Evolutionary conservation across 192 early-diverging fungal genomes (phyloP).

Genomic region (Pilobolus umbonatus): DNA sequence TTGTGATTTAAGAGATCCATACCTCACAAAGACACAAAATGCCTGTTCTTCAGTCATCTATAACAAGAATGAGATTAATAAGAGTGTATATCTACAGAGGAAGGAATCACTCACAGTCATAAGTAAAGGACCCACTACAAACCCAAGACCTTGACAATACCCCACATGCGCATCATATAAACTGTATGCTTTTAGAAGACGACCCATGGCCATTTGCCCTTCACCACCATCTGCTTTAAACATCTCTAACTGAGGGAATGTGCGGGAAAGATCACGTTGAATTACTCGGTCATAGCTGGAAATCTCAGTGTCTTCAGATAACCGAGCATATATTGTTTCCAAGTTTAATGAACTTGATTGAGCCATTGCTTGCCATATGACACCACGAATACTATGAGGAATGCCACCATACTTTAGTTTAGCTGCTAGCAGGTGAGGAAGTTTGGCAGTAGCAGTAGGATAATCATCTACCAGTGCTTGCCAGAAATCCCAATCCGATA

Average conservation of each 20-base stretch:
- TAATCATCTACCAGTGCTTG: slow-evolving; percentile 76
- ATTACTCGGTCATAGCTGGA: slow-evolving; percentile 85
- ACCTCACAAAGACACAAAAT: slow-evolving; percentile 85
- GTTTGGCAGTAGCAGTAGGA: slow-evolving; percentile 57
- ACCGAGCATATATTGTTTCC: slow-evolving; percentile 74
- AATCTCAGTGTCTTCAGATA: slow-evolving; percentile 53
- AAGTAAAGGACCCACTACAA: slow-evolving; percentile 86
- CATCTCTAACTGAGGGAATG: slow-evolving; percentile 84
- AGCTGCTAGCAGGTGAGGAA: slow-evolving; percentile 64
- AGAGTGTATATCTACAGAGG: not conserved
- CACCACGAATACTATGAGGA: slow-evolving; percentile 77
- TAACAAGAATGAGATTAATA: not conserved
- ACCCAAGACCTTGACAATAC: slow-evolving; percentile 96
- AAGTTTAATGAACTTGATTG: slow-evolving; percentile 75
- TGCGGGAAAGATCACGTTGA: slow-evolving; percentile 85
- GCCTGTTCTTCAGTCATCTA: slow-evolving; percentile 92
- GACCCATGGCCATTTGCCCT: slow-evolving; percentile 83
- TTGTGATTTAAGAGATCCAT: not conserved
- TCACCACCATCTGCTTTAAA: slow-evolving; percentile 75
- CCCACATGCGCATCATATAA: slow-evolving; percentile 92
- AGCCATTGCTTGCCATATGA: slow-evolving; percentile 90
- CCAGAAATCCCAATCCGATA: slow-evolving; percentile 76
- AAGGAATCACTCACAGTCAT: slow-evolving; percentile 61
- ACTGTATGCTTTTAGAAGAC: slow-evolving; percentile 90
- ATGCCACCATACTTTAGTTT: slow-evolving; percentile 73